phyloP scores from a whole-genome alignment of 352 stramenopile genomes.

The Hyaloperonospora brassicae region DNA sequence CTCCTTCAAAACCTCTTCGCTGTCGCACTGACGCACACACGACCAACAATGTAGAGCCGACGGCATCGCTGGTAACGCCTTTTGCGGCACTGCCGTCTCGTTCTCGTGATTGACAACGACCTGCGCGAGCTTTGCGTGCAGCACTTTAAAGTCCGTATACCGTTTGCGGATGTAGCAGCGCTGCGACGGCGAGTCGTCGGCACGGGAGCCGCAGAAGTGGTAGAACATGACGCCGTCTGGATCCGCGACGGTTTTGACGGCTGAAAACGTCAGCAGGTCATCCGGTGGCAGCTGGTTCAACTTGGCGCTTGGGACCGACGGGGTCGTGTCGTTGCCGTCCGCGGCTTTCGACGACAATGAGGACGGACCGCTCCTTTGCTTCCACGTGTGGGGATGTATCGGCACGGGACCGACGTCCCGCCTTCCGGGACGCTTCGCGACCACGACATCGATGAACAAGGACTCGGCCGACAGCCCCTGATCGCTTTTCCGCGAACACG shows the following conservation, averaged over 20 bases:
- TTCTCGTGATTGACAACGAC: conserved; percentile 48
- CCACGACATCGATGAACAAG: conserved; percentile 16
- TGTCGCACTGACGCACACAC: conserved; percentile 31
- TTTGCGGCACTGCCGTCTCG: conserved; percentile 23
- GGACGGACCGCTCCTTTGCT: too few species aligned
- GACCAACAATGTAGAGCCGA: conserved; percentile 26
- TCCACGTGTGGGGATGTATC: background rate
- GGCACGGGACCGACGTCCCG: conserved; percentile 16
- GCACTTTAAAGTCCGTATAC: conserved; percentile 64
- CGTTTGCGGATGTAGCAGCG: conserved; percentile 46
- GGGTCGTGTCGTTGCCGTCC: background rate
- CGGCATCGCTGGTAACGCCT: conserved; percentile 45
- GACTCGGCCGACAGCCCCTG: conserved; percentile 16
- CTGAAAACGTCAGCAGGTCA: conserved; percentile 12
- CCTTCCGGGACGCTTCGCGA: conserved; percentile 23
- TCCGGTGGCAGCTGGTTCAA: conserved; percentile 8
- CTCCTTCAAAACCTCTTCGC: conserved; percentile 39
- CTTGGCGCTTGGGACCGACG: background rate
- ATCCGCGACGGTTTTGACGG: conserved; percentile 35
- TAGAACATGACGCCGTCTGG: conserved; percentile 34
- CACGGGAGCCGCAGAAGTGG: conserved; percentile 33
- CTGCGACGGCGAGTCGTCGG: conserved; percentile 30
- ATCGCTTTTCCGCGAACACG: conserved; percentile 34
- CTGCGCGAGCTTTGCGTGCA: conserved; percentile 41
- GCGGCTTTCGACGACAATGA: too few species aligned